Conservation (phyloP, 2,329 filamentous ascomycete species). For the Coniochaeta pulveracea region DNA sequence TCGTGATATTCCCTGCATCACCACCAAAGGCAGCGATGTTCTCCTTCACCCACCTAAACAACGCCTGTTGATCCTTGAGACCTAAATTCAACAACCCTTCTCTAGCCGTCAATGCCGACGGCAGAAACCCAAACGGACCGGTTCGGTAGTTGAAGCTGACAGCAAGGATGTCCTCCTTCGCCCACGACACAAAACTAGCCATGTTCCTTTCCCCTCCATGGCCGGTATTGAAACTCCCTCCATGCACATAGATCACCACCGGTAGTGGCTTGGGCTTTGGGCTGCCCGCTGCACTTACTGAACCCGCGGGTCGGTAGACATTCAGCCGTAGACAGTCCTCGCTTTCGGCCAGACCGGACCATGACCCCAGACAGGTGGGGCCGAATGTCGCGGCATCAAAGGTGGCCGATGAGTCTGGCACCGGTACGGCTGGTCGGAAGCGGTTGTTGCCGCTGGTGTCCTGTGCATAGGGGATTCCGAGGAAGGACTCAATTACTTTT, state of each 20-base stretch:
- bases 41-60: conserved; percentile 47
- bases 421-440: conserved; percentile 28
- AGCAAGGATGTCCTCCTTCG: conserved; percentile 38
- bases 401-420: conserved; percentile 12
- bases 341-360: conserved; percentile 17
- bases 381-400: conserved; percentile 25
- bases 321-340: conserved; percentile 45
- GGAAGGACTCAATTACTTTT: conserved; percentile 32
- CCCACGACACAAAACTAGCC: conserved; percentile 47
- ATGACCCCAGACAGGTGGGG: conserved; percentile 22
- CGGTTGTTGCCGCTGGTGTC: conserved; percentile 28
- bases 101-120: conserved; percentile 37
- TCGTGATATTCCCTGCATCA: conserved; percentile 42
- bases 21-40: conserved; percentile 52
- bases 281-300: not conserved
- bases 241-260: conserved; percentile 51
- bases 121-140: conserved; percentile 58
- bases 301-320: conserved; percentile 28
- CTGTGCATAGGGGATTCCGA: conserved; percentile 37
- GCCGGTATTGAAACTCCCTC: conserved; percentile 50
- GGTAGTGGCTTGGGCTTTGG: conserved; percentile 20
- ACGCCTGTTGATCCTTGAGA: conserved; percentile 47
- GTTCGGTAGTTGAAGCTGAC: conserved; percentile 54
- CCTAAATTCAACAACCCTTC: conserved; percentile 53
- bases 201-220: conserved; percentile 45